Base-by-base conservation (phyloP, 148 eudicot species). In the Tetragonia tetragonoides region DNA sequence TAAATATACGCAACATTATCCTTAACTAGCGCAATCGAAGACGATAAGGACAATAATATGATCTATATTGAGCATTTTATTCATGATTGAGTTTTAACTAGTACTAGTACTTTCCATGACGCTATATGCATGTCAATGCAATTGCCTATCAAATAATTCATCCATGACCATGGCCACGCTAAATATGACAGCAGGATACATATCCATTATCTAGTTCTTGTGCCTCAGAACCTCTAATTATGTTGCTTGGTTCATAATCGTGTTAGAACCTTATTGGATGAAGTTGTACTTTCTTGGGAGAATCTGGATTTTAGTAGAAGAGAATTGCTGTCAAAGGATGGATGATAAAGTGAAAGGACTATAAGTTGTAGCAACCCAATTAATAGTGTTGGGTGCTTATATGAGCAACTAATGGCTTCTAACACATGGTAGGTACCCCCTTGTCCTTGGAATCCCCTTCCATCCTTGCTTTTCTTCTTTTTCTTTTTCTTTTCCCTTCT, bases 361-460 rank as follows among this genome's bases (percentile, higher is more conserved):
- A 49, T 49, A 53, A 24, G 42, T 5, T 74, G 49, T 46, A 18
- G 57, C 56, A 40, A 0, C 75, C 17, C 77, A 53, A 81, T 67
- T 72, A 67, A 66, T 66, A 34, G 12, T 77, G 84, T 81, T 72
- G 80, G 83, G 76, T 63, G 76, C 38, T 81, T 81, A 81, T 81
- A 37, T 72, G 71, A 71, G 74, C 84, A 76, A 71, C 54, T 70
- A 67, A 67, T 65, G 68, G 53, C 68, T 49, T 66, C 4, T 63
- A 68, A 65, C 84, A 82, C 84, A 82, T 82, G 81, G 78, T 61
- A 78, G 70, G 66, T 18, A 23, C 74, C 74, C 74, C 73, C 37
- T 24, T 49, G 18, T 4, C 38, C 2, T 63, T 23, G 6, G 16
- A 20, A 24, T 20, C 28, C 18, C 57, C 38, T 57, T 24, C 42